Conservation (phyloP, 495 filamentous ascomycete species). For the Penicillium coprophilum region DNA sequence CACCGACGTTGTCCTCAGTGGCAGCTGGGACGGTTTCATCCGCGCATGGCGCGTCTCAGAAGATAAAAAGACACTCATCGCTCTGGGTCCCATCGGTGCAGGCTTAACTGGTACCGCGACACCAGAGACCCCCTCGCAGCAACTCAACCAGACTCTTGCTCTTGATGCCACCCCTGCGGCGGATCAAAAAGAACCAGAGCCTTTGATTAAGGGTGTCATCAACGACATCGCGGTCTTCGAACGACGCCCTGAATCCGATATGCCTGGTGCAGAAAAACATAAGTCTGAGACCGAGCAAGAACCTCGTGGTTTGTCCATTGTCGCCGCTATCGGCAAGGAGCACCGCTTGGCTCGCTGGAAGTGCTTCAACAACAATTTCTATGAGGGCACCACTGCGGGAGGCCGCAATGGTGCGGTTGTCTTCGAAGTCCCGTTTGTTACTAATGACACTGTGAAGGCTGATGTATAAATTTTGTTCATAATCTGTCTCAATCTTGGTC, state of each 20-base stretch:
- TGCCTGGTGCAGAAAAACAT: slow-evolving; percentile 37
- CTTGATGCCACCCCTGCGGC: slow-evolving; percentile 24
- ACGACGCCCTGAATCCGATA: slow-evolving; percentile 38
- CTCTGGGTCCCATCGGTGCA: slow-evolving; percentile 63
- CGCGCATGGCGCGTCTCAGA: slow-evolving; percentile 80
- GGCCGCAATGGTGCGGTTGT: slow-evolving; percentile 77
- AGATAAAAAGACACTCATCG: slow-evolving; percentile 77
- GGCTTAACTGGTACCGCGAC: slow-evolving; percentile 14
- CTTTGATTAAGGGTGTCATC: slow-evolving; percentile 67
- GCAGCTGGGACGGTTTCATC: slow-evolving; percentile 90
- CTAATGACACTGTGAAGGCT: slow-evolving; percentile 23
- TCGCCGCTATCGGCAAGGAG: slow-evolving; percentile 83
- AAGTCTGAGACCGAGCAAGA: slow-evolving; percentile 50
- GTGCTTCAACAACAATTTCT: slow-evolving; percentile 43
- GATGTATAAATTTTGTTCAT: slow-evolving; percentile 28
- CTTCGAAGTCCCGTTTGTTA: slow-evolving; percentile 67
- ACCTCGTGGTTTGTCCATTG: slow-evolving; percentile 70
- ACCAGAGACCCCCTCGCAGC: slow-evolving; percentile 40
- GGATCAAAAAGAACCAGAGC: slow-evolving; percentile 24
- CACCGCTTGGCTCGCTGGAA: slow-evolving; percentile 78
- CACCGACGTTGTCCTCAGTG: slow-evolving; percentile 81
- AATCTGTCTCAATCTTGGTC: slow-evolving; percentile 13
- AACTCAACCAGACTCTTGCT: slow-evolving; percentile 38
- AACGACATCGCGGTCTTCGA: slow-evolving; percentile 88
- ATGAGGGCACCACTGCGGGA: slow-evolving; percentile 46